A percentile compares a stretch with the other conserved stretches of the same genome.
Conservation (phyloP, 352 stramenopile species). For the Globisporangium acanthophoron region DNA sequence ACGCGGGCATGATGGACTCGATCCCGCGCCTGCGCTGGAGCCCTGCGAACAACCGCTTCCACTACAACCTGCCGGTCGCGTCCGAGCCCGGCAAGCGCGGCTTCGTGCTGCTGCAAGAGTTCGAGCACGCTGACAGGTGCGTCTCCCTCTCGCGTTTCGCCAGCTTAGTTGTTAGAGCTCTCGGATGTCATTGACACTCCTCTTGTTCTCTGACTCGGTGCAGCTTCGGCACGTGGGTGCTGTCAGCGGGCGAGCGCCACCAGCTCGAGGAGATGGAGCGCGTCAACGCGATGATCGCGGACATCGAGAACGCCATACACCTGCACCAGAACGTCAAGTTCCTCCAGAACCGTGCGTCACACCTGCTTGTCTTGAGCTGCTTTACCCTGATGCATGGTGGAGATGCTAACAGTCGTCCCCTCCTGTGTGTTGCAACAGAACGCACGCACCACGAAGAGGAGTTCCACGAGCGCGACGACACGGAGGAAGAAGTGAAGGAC, state of each 20-base stretch:
- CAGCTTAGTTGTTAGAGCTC: not conserved
- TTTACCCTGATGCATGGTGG: not conserved
- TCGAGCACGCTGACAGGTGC: conserved; percentile 46
- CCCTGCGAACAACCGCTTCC: conserved; percentile 68
- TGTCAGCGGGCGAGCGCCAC: conserved; percentile 48
- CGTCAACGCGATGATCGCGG: conserved; percentile 63
- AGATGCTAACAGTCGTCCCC: not conserved
- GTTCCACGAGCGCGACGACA: conserved; percentile 47
- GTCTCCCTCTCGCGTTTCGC: not conserved
- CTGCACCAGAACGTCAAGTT: conserved; percentile 52
- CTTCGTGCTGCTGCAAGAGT: conserved; percentile 71
- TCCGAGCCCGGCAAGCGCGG: conserved; percentile 50
- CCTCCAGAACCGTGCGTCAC: conserved; percentile 39
- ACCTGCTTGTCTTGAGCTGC: not conserved
- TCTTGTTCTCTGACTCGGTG: not conserved
- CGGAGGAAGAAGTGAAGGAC: conserved; percentile 46
- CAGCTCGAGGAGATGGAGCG: conserved; percentile 73
- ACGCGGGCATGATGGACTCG: conserved; percentile 35
- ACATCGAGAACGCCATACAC: conserved; percentile 65
- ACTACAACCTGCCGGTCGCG: conserved; percentile 63
- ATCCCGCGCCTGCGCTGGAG: conserved; percentile 73
- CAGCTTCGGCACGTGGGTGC: conserved; percentile 23
- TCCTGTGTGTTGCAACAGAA: conserved; percentile 13
- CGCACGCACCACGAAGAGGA: conserved; percentile 56
- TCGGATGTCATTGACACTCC: not conserved